Base-by-base conservation (phyloP, 75 land plant species). In the Azolla pinnata region DNA sequence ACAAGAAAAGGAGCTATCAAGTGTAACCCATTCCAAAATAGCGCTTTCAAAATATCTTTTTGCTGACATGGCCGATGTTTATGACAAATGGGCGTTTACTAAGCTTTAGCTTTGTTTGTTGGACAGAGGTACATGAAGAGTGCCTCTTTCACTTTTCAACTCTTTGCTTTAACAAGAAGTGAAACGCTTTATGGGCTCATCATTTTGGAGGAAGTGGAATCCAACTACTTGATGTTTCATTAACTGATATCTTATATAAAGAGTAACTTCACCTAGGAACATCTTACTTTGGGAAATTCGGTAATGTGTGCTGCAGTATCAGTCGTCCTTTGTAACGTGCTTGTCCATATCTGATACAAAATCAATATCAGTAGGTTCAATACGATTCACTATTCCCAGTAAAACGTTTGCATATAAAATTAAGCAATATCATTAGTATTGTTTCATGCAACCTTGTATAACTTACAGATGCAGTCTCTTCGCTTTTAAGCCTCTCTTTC, bases 401-500 rank as follows among this genome's bases (percentile, higher is more conserved):
- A 38, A 7, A 38, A 46, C 14, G 49, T 46, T 46, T 19, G 24
- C 26, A 52, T 2, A 52, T 25, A 52, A 14, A 4, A 46, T 18
- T 4, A 14, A 46, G 49, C 49, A 46, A 46, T 38, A 14, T 38
- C 14, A 7, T 38, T 14, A 38, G 42, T 7, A 38, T 7, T 38
- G 42, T 38, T 38, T 38, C 7, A 14, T 48, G 4, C 51, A 48
- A 48, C 7, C 19, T 17, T 14, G 12, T 25, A 14, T 54, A 66
- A 62, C 87, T 85, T 77, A 93, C 98, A 56, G 90, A 93, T 54
- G 98, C 98, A 69, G 96, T 84, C 27, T 66, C 57, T 64, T 93
- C 98, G 45, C 60, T 66, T 62, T 78, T 83, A 49, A 93, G 72
- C 54, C 89, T 62, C 74, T 83, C 82, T 61, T 83, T 81, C 7